These are phyloP conservation scores for Manihot esculenta DNA, from an alignment of 441 rosid species.

Conservation along the genomic window DNA sequence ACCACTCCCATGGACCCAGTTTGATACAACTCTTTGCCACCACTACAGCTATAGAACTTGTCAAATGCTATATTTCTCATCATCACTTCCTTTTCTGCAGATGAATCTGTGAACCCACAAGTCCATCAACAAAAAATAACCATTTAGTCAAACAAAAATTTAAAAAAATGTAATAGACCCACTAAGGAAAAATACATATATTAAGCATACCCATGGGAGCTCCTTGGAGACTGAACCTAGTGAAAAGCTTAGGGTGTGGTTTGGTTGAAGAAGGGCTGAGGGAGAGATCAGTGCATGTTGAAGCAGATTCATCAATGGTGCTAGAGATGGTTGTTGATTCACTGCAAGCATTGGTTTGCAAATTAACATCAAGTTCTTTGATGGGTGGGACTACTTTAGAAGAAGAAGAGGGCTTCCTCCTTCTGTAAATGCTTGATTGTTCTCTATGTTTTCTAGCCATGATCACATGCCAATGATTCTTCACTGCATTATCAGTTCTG, in stretches of 20 bases:
- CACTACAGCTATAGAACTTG: slow-evolving; percentile 26
- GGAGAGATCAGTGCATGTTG: slow-evolving; percentile 60
- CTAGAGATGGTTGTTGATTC: slow-evolving; percentile 50
- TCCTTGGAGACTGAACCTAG: slow-evolving; percentile 21
- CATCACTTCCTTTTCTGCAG: slow-evolving; percentile 25
- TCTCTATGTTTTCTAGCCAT: slow-evolving; percentile 88
- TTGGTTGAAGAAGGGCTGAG: slow-evolving; percentile 53
- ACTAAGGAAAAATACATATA: too few relatives aligned
- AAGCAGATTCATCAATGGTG: slow-evolving; percentile 48
- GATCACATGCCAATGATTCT: slow-evolving; percentile 98
- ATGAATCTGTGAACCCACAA: slow-evolving; percentile 25
- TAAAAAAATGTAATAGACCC: background rate
- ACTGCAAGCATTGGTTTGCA: slow-evolving; percentile 35
- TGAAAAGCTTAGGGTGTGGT: slow-evolving; percentile 26
- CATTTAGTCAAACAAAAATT: background rate
- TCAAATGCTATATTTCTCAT: slow-evolving; percentile 20
- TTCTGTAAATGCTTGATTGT: slow-evolving; percentile 58
- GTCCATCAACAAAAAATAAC: background rate
- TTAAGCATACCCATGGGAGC: slow-evolving; percentile 29
- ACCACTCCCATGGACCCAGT: slow-evolving; percentile 28
- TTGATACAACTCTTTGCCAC: slow-evolving; percentile 15
- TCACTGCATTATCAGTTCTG: slow-evolving; percentile 94
- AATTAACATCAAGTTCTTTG: slow-evolving; percentile 16
- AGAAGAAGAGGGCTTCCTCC: slow-evolving; percentile 39
- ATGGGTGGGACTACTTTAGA: slow-evolving; percentile 12